Percentiles rank a stretch among this genome's conserved stretches.
Conservation (phyloP, 306 rosid genomes). For the Lathyrus sativus region DNA sequence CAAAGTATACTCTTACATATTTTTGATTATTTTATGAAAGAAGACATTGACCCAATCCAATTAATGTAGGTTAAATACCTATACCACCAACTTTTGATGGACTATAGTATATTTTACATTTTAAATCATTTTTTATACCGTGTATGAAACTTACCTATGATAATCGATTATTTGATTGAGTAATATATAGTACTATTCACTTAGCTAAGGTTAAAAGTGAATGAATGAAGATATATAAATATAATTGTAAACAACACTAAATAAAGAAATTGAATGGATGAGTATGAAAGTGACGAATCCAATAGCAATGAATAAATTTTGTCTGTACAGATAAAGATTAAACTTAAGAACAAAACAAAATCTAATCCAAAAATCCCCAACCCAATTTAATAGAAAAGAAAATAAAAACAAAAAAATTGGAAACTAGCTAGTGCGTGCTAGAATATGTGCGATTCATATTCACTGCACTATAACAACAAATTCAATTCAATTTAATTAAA, state of each 20-base stretch:
- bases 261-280: slow-evolving; percentile 33
- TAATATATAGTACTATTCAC: no score
- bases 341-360: slow-evolving; percentile 27
- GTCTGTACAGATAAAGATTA: slow-evolving; percentile 56
- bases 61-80: slow-evolving; percentile 7
- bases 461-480: slow-evolving; percentile 7
- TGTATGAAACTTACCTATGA: no score
- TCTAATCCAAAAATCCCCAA: slow-evolving; percentile 24
- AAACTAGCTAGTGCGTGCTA: slow-evolving; percentile 19
- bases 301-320: slow-evolving; percentile 57
- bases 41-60: slow-evolving; percentile 42
- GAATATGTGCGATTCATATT: slow-evolving; percentile 28
- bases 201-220: no score
- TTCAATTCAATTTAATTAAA: slow-evolving; percentile 13
- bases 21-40: slow-evolving; percentile 21
- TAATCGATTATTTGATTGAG: no score
- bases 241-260: background rate
- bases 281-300: slow-evolving; percentile 29
- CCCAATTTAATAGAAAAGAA: slow-evolving; percentile 1
- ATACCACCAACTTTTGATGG: background rate
- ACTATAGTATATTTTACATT: no score
- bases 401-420: slow-evolving; percentile 12
- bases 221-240: no score
- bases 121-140: no score
- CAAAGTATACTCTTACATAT: background rate